Percentiles rank a stretch among this genome's conserved stretches.
phyloP scores from a whole-genome alignment of 2,329 filamentous ascomycete species.

The Penicillium rolfsii region DNA sequence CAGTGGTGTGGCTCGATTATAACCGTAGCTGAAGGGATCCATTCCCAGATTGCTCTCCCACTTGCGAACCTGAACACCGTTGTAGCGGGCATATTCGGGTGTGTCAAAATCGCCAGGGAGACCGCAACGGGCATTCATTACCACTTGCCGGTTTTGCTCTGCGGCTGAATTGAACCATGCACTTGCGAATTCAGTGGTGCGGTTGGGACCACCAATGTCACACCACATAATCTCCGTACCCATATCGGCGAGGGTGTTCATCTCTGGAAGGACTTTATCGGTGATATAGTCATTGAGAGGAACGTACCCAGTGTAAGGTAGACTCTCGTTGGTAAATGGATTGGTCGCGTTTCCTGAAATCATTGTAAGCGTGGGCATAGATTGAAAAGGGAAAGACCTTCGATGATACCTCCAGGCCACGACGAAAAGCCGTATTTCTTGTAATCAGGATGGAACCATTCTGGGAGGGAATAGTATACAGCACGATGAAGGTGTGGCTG shows the following conservation, averaged over 20 bases:
- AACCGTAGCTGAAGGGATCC: conserved; percentile 64
- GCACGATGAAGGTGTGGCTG: conserved; percentile 50
- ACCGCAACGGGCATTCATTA: conserved; percentile 62
- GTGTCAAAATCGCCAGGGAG: conserved; percentile 63
- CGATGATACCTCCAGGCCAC: conserved; percentile 32
- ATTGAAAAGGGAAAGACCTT: too few species aligned
- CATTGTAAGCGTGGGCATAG: not conserved
- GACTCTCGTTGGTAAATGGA: conserved; percentile 48
- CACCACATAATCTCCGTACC: conserved; percentile 55
- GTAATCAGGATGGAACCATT: conserved; percentile 54
- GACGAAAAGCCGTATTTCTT: conserved; percentile 44
- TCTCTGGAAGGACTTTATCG: conserved; percentile 50
- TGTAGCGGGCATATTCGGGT: conserved; percentile 60
- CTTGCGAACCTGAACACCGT: conserved; percentile 56
- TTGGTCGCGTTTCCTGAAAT: conserved; percentile 46
- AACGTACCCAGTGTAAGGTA: conserved; percentile 52
- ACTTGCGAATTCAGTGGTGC: conserved; percentile 48
- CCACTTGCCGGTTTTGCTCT: conserved; percentile 51
- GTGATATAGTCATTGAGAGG: conserved; percentile 46
- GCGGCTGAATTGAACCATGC: conserved; percentile 49
- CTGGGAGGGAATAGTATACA: conserved; percentile 52
- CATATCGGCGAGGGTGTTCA: conserved; percentile 49
- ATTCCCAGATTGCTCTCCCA: conserved; percentile 65
- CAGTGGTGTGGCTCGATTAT: conserved; percentile 58
- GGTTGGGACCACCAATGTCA: conserved; percentile 51